Base-by-base conservation (phyloP, 768 basidiomycete genomes). In the Phanerochaete carnosa region DNA sequence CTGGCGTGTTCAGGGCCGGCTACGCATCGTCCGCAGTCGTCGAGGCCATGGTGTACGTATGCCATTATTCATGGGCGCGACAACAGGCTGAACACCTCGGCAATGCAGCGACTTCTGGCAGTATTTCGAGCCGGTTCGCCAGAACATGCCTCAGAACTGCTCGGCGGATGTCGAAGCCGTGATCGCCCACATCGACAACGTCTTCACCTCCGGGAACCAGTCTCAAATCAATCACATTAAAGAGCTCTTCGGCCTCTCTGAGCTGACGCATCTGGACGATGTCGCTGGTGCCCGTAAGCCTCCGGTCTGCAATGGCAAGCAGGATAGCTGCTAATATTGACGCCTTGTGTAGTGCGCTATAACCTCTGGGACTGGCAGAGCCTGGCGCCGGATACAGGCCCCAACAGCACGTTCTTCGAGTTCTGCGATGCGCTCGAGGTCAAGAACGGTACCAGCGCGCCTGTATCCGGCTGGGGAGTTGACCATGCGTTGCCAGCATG, bases 391-490 rank as follows among this genome's bases (percentile, higher is more conserved):
- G 71, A 75, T 9, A 70, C 72, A 2, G 85, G 83, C 7, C 73
- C 79, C 1, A 68, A 65, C n/a, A 72, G 74, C 0, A 66, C 66
- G 22, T 86, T 87, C 70, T 83, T 73, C 70, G 60, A 75, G 11
- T 88, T 87, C 67, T 87, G 86, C 55, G 83, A 88, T 64, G 83
- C 83, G 0, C 72, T 88, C 0, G 85, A 88, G 68, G 81, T 85
- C 19, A 82, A 83, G 62, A 64, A 83, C 57, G 82, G 83, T 4
- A 69, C 72, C 12, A 74, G 26, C 46, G 83, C 85, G 65, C 75
- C 78, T 5, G 71, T 74, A 0, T 58, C 66, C 1, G 86, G 87
- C 2, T 86, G 83, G 81, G 87, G 87, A 23, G 73, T 86, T 7
- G 75, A 81, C 2, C 74, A 84, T 59, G 83, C 86, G 7, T 70